Base-by-base conservation (phyloP, 495 filamentous ascomycete species). In the Pyrenopolyporus hunteri region DNA sequence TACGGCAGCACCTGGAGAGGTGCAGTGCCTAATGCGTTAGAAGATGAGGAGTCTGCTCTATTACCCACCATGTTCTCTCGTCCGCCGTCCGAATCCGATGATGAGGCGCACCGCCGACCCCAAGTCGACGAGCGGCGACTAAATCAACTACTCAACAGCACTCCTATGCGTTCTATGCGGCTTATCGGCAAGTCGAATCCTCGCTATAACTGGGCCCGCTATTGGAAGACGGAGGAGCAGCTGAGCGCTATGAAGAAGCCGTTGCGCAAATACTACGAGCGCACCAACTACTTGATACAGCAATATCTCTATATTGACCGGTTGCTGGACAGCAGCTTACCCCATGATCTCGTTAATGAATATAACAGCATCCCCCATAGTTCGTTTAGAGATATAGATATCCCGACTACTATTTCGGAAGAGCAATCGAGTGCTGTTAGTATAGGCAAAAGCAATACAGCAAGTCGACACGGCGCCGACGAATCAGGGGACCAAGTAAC, bases 261-360 rank as follows among this genome's bases (percentile, higher is more conserved):
- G 3, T 69, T 90, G 80, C 87, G 91, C 14, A 58, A 87, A 69
- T 96, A 94, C 74, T 93, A 97, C 70, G 86, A 92, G 71, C 83
- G 88, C 4, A 92, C 83, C 65, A 97, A 97, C 70, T 81, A 80
- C 48, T 74, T 97, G 7, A 84, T 97, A 45, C 88, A 91, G 53
- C 89, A 91, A 63, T 97, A 96, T 70, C 80, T 91, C 42, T 96
- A 93, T 67, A 95, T 96, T 61, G 92, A 97, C 72, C 83, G 88
- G n/a, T 75, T 97, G 14, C 82, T 97, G 28, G 92, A 95, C 72
- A 95, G 91, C 9, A 92, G 91, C 5, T 77, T 96, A 4, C 91
- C 92, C 0, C 91, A 92, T 58, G 85, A 89, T 66, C 77, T 97
- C 11, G 84, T 97, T 45, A 90, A 94, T 64, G 93, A 96, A 65